Evolutionary conservation across 2,329 filamentous ascomycete species (phyloP), one percentile per base, ranked within the genome.

Genomic region (Phialophora expanda): DNA sequence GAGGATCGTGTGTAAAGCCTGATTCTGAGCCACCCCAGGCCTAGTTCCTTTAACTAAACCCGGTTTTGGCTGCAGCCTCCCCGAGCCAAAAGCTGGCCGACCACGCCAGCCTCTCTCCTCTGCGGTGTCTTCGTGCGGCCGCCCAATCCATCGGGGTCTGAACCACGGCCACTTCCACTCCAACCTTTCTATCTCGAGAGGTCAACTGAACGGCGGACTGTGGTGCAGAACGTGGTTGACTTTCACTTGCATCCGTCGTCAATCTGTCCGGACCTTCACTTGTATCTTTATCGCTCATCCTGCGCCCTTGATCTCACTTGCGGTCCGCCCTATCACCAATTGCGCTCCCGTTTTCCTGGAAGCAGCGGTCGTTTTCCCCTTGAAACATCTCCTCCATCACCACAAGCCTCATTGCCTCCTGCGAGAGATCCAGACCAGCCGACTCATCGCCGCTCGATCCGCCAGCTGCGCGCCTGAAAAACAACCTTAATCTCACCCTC

Each of bases 301-400:
- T 20, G 2, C 28, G 14, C 20, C 28, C 26, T 34, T 11, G 22
- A 50, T 30, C 57, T 60, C 41, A 50, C 24, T 6, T 26, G 11
- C 56, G 56, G 26, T n/a, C n/a, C 38, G 56, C 22, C 56, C 56
- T 55, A 34, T 55, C 53, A 55, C 53, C 53, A 20, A 20, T 12
- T 55, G 53, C 53, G 28, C 22, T 20, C 34, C 50, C 30, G 22
- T 32, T n/a, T 17, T 48, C 56, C 50, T 53, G 20, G 30, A 22
- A 41, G 55, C 62, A 44, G 20, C 22, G 14, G 44, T 56, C 30
- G 32, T 46, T 56, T 62, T 32, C 38, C 64, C 59, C 63, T 62
- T 62, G 64, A 66, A 66, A 62, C 60, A 66, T n/a, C 41, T 44
- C 44, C 12, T 24, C 48, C 62, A 51, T 62, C 58, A 61, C 32